These are phyloP conservation scores for Talinum fruticosum DNA, from an alignment of 148 eudicot genomes.

Conservation along the genomic window DNA sequence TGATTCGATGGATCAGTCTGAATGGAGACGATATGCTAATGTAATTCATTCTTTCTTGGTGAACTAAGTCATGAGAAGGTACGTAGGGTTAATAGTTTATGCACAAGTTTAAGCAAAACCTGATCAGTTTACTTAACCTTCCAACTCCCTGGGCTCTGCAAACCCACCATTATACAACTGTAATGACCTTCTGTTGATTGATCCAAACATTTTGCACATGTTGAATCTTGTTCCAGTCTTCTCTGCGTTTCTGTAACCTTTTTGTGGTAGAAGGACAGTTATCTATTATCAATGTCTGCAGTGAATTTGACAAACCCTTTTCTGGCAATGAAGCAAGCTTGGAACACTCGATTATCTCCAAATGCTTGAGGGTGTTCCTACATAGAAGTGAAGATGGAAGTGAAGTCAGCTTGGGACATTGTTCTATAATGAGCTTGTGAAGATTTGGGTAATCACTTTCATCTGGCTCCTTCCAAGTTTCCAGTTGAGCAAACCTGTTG, in stretches of 20 bases:
- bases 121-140: too few species aligned
- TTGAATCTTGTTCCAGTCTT: background rate
- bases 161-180: too few species aligned
- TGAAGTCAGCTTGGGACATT: background rate
- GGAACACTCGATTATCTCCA: constrained; percentile 9
- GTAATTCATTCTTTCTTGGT: too few species aligned
- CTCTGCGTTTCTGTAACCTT: background rate
- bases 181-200: constrained; percentile 4
- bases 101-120: too few species aligned
- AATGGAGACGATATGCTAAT: too few species aligned
- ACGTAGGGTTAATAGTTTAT: too few species aligned
- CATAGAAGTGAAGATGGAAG: constrained; percentile 5
- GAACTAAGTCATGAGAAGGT: too few species aligned
- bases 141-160: too few species aligned
- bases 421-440: constrained; percentile 10
- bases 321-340: background rate
- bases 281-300: constrained; percentile 8
- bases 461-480: background rate
- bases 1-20: too few species aligned
- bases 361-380: background rate
- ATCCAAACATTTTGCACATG: background rate
- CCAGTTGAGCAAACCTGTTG: background rate
- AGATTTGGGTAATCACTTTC: constrained; percentile 12
- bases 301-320: background rate
- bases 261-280: background rate